Evolutionary conservation across 1,139 yeast genomes (phyloP).

Genomic region (Kodamaea arcana): DNA sequence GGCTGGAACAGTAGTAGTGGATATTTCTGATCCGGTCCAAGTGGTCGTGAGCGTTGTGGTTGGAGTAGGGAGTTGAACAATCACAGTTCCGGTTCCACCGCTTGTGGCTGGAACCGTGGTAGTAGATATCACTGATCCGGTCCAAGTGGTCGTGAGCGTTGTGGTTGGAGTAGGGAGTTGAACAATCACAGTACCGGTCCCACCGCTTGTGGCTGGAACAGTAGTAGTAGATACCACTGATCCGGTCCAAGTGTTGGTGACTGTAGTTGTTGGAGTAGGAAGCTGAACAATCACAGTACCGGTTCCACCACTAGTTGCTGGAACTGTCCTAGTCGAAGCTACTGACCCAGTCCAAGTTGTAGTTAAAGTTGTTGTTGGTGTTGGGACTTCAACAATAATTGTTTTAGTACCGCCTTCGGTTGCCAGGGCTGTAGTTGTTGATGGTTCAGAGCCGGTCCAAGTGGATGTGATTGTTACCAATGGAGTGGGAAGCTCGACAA

Average conservation of each 20-base stretch:
- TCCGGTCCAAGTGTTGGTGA: constrained; percentile 7
- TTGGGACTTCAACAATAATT: constrained; percentile 1
- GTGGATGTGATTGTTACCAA: constrained; percentile 12
- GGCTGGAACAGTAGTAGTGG: constrained; percentile 4
- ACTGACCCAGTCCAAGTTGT: constrained; percentile 10
- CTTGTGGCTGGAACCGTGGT: constrained; percentile 7
- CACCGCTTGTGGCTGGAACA: constrained; percentile 9
- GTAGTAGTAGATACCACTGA: constrained; percentile 3
- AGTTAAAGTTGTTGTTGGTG: constrained; percentile 11
- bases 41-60: constrained; percentile 6
- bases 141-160: constrained; percentile 6
- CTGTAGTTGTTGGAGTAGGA: constrained; percentile 7
- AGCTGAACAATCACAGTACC: constrained; percentile 7
- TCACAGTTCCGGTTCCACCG: constrained; percentile 14
- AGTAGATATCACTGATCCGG: constrained; percentile 4
- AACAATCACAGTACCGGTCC: constrained; percentile 14
- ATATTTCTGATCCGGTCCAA: constrained; percentile 13
- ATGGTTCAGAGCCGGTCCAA: constrained; percentile 3
- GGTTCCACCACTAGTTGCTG: constrained; percentile 1
- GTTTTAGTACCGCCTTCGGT: constrained; percentile 5
- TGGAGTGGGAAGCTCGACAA: constrained; percentile 9
- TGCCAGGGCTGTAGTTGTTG: constrained; percentile 13
- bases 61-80: constrained; percentile 18
- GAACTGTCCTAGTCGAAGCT: constrained; percentile 1
- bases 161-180: constrained; percentile 15